These are phyloP conservation scores for Aquanectria penicillioides DNA, from an alignment of 2,329 filamentous ascomycete species.

Conservation along the genomic window DNA sequence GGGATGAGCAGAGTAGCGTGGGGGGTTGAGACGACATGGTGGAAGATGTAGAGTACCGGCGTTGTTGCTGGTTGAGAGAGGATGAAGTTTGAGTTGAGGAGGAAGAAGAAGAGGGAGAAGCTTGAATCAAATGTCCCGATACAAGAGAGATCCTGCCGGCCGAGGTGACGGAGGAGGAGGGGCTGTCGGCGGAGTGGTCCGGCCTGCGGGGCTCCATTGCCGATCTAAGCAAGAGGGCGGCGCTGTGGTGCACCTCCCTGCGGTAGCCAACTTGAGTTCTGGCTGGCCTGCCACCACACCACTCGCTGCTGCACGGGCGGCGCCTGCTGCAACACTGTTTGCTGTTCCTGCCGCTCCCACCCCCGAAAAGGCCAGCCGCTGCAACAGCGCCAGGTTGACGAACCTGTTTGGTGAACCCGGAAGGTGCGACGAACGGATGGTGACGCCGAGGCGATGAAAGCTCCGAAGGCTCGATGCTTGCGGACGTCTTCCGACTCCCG, in stretches of 20 bases:
- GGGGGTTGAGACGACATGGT: conserved; percentile 70
- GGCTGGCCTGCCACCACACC: conserved; percentile 27
- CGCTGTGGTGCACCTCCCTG: conserved; percentile 10
- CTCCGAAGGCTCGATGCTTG: conserved; percentile 10
- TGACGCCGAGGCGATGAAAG: conserved; percentile 8
- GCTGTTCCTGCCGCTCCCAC: conserved; percentile 8
- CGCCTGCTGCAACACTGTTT: conserved; percentile 26
- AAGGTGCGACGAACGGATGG: not conserved
- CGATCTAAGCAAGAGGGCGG: conserved; percentile 40
- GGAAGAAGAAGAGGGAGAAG: conserved; percentile 28
- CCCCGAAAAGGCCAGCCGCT: conserved; percentile 20
- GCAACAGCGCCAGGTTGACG: conserved; percentile 36
- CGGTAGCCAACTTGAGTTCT: not conserved
- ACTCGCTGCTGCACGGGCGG: conserved; percentile 21
- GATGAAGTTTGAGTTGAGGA: conserved; percentile 27
- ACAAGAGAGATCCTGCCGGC: conserved; percentile 44
- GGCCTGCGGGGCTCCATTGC: conserved; percentile 45
- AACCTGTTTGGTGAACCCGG: conserved; percentile 1
- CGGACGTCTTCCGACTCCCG: conserved; percentile 36
- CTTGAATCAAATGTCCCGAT: conserved; percentile 37
- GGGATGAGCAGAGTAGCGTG: conserved; percentile 89
- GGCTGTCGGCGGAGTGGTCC: conserved; percentile 42
- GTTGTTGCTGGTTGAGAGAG: conserved; percentile 26
- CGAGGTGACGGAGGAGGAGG: conserved; percentile 42
- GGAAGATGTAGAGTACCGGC: conserved; percentile 40